Evolutionary conservation across 352 stramenopile species (phyloP).

Genomic region (Phytophthora multivora): DNA sequence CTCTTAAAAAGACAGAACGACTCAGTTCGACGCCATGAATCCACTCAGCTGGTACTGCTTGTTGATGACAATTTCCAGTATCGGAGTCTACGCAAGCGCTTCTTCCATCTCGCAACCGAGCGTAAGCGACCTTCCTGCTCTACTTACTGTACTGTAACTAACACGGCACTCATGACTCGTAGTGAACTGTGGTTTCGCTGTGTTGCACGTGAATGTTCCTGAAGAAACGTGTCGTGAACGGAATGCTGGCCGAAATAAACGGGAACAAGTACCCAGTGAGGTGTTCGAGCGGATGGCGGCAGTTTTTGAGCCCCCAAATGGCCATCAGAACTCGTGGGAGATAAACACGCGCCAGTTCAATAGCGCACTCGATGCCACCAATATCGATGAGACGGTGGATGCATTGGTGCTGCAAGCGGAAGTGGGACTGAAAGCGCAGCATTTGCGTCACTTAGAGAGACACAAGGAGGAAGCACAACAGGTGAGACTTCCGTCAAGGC

Average conservation of each 20-base stretch:
- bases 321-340: conserved; percentile 37
- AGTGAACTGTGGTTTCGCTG: conserved; percentile 52
- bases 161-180: conserved; percentile 24
- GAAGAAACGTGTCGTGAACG: conserved; percentile 38
- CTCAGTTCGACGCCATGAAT: background rate
- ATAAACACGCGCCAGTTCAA: conserved; percentile 27
- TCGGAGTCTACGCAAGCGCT: conserved; percentile 71
- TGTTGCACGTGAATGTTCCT: conserved; percentile 44
- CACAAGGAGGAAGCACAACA: conserved; percentile 15
- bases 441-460: background rate
- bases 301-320: conserved; percentile 49
- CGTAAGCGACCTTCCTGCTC: conserved; percentile 25
- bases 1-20: conserved; percentile 12
- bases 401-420: conserved; percentile 22
- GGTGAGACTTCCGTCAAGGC: conserved; percentile 6
- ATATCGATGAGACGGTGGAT: conserved; percentile 17
- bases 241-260: conserved; percentile 40
- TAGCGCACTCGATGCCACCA: background rate
- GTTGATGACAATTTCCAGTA: conserved; percentile 80
- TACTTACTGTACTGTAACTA: conserved; percentile 11
- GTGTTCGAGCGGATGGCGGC: conserved; percentile 55
- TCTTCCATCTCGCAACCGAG: conserved; percentile 55
- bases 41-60: conserved; percentile 45
- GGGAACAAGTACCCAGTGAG: conserved; percentile 41
- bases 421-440: conserved; percentile 10